Base-by-base conservation (phyloP, 176 grass and related monocot genomes). In the Hsuehochloa calcarea region DNA sequence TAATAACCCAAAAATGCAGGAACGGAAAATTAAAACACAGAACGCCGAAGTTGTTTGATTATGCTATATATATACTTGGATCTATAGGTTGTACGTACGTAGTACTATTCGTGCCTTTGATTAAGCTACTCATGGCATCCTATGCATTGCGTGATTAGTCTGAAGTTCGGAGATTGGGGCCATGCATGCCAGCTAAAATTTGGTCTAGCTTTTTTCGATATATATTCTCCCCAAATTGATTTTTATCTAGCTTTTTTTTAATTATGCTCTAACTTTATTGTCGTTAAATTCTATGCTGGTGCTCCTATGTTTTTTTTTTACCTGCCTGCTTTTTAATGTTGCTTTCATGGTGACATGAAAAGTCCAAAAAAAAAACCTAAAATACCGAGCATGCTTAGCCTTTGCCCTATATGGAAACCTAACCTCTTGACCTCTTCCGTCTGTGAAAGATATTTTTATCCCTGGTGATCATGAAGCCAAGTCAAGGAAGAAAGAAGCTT, bases 311-410 rank as follows among this genome's bases (percentile, higher is more conserved):
- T 14, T 49, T 49, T 40, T 49, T 46, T 49, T 49, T 49, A 15
- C 46, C 46, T 15, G 13, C 70, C 1, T 20, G 46, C 71, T 34
- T 78, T 78, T 49, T 49, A 65, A 61, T 45, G 51, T 63, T 43
- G 43, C 76, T 86, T 80, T 80, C 74, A 8, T 26, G 19, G 50
- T 60, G 75, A 86, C 49, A 70, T 15, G n/a, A 52, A 20, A 71
- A 72, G 49, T 79, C 52, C 54, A 79, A 66, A 80, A n/a, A n/a
- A 72, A 80, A 80, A 35, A 40, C 40, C 51, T 50, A 34, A 47
- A 37, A 70, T 60, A 67, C 15, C 60, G 46, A 80, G 25, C 37
- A 29, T 70, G 67, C 52, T 70, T 85, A 27, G 62, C 59, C 66
- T 61, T 85, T 79, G 56, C 39, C 41, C 52, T 34, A 67, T 45